Evolutionary conservation across 331 rosid genomes (phyloP).

Genomic region (Spiraea crenata): DNA sequence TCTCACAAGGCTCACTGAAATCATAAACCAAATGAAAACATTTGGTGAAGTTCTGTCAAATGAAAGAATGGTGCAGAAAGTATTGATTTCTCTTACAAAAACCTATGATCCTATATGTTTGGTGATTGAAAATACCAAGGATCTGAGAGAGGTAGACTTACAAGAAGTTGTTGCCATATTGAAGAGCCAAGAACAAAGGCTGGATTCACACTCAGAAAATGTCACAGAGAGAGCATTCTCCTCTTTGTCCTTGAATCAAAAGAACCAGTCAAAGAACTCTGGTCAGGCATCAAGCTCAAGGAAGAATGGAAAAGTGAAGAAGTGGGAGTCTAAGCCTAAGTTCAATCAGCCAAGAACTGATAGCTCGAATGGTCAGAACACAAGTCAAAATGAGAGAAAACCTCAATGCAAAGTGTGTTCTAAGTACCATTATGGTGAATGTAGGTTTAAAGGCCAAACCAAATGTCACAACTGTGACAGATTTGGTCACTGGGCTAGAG

Average conservation of each 20-base stretch:
- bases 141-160: neutral
- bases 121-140: neutral
- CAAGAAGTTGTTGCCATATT: neutral
- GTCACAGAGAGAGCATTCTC: neutral
- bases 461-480: neutral
- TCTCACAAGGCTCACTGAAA: neutral
- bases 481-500: neutral
- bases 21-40: neutral
- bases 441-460: neutral
- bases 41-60: neutral
- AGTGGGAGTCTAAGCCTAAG: neutral
- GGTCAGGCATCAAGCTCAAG: neutral
- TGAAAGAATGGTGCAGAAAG: neutral
- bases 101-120: neutral
- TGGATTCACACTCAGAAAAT: no score
- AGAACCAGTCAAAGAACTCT: no score
- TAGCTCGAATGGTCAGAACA: fast-evolving
- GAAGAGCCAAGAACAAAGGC: neutral
- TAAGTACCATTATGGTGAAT: neutral
- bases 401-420: neutral
- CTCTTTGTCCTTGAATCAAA: no score
- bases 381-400: neutral
- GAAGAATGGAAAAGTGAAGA: no score
- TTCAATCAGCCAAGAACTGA: no score
- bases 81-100: no score